These are phyloP conservation scores for Calonectria fujianensis DNA, from an alignment of 2,329 filamentous ascomycete genomes.

Conservation along the genomic window DNA sequence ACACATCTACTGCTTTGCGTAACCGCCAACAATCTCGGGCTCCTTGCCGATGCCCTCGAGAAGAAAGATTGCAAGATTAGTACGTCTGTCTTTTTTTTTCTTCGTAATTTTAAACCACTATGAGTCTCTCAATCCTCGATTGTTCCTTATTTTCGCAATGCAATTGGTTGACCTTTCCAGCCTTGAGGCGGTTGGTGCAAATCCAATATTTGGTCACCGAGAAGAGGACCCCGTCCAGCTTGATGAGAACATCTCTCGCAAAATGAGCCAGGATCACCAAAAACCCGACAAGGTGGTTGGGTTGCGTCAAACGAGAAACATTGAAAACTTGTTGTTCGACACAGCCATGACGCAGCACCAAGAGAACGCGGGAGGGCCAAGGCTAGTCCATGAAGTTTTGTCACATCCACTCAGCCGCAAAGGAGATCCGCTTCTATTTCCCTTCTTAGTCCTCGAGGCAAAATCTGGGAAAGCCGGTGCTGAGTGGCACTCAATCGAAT, in stretches of 20 bases:
- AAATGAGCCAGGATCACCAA: conserved; percentile 13
- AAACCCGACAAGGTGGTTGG: conserved; percentile 16
- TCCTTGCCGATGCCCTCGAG: conserved; percentile 5
- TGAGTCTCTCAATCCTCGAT: background rate
- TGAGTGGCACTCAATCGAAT: conserved; percentile 9
- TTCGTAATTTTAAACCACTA: background rate
- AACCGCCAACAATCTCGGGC: conserved; percentile 1
- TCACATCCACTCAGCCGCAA: conserved; percentile 6
- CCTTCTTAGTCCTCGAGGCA: conserved; percentile 3
- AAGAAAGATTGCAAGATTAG: conserved; percentile 14
- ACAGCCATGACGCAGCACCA: conserved; percentile 7
- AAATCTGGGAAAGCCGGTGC: conserved; percentile 9
- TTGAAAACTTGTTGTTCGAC: conserved; percentile 19
- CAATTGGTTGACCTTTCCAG: background rate
- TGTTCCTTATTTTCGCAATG: background rate
- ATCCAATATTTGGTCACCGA: conserved; percentile 13
- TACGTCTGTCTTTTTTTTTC: background rate
- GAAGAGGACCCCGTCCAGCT: conserved; percentile 13
- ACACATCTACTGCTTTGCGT: conserved; percentile 1
- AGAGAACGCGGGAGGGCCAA: background rate
- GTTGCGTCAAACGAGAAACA: conserved; percentile 12
- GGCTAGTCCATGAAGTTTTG: background rate
- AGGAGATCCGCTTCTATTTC: conserved; percentile 8
- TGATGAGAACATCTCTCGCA: conserved; percentile 5
- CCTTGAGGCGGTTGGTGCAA: conserved; percentile 14